Evolutionary conservation across 306 rosid species (phyloP).

Genomic region (Acacia melanoxylon): DNA sequence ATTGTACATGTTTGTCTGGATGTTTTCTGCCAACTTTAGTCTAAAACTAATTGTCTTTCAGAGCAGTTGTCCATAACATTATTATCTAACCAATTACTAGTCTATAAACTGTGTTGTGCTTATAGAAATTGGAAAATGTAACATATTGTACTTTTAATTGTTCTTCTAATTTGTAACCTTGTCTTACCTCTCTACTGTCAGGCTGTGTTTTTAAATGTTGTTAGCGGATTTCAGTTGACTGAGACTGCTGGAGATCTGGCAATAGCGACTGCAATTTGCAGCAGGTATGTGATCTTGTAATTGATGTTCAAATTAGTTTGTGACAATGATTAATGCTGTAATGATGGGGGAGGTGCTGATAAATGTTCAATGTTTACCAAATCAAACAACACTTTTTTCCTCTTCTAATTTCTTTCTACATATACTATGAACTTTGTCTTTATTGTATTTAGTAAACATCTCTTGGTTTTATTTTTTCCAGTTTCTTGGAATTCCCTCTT

Average conservation of each 20-base stretch:
- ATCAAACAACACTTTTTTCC: conserved; percentile 7
- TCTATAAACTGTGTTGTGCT: conserved; percentile 8
- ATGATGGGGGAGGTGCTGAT: conserved; percentile 15
- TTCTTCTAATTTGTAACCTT: background rate
- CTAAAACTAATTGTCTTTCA: conserved; percentile 7
- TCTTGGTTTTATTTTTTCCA: conserved; percentile 32
- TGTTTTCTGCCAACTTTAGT: background rate
- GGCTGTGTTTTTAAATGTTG: conserved; percentile 78
- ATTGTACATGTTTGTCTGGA: conserved; percentile 5
- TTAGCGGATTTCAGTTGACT: conserved; percentile 62
- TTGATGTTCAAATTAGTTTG: conserved; percentile 14
- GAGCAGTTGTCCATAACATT: background rate
- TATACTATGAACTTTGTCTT: background rate
- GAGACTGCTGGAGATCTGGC: conserved; percentile 99
- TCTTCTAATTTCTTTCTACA: background rate
- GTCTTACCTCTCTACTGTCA: conserved; percentile 37
- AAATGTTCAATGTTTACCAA: conserved; percentile 5
- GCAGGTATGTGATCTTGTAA: conserved; percentile 66
- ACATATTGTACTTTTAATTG: conserved; percentile 15
- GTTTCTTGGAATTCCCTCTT: conserved; percentile 89
- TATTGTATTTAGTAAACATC: conserved; percentile 17
- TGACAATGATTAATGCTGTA: conserved; percentile 9
- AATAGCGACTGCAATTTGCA: conserved; percentile 92
- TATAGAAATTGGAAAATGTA: conserved; percentile 18
- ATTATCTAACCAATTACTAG: background rate